Conservation (phyloP, 1,139 yeast species). For the Casaregolazyma suthepensis region DNA sequence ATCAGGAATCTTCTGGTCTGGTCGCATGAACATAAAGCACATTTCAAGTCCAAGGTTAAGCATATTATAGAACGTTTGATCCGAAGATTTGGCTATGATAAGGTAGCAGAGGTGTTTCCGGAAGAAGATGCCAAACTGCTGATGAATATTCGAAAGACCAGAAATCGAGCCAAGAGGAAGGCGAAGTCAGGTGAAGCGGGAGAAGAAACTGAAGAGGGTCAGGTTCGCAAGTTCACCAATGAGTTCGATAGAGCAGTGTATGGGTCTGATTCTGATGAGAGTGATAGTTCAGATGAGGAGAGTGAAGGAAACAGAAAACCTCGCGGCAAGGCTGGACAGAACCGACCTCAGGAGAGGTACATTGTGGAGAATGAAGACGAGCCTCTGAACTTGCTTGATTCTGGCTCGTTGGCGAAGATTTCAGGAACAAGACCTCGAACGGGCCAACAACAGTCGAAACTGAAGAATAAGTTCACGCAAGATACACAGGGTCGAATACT, state of each 20-base stretch:
- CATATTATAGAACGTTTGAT: constrained; percentile 87
- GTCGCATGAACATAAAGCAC: constrained; percentile 95
- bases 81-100: constrained; percentile 82
- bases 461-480: constrained; percentile 45
- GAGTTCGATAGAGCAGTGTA: constrained; percentile 79
- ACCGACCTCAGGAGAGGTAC: constrained; percentile 38
- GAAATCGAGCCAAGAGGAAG: constrained; percentile 77
- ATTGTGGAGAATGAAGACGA: constrained; percentile 74
- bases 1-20: constrained; percentile 74
- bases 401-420: constrained; percentile 76
- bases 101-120: constrained; percentile 75
- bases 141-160: constrained; percentile 76
- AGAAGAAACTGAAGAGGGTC: constrained; percentile 13
- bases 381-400: constrained; percentile 86
- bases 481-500: constrained; percentile 39
- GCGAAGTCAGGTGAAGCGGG: constrained; percentile 38
- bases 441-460: constrained; percentile 33
- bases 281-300: constrained; percentile 31
- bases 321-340: constrained; percentile 10
- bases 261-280: constrained; percentile 36
- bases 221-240: constrained; percentile 49
- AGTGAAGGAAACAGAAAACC: constrained; percentile 32
- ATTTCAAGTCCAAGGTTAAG: constrained; percentile 85
- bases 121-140: constrained; percentile 80
- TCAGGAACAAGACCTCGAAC: constrained; percentile 71